Percentiles rank a stretch among this genome's conserved stretches.
Evolutionary conservation across 306 rosid genomes (phyloP).

Genomic region (Quercus bicolor): DNA sequence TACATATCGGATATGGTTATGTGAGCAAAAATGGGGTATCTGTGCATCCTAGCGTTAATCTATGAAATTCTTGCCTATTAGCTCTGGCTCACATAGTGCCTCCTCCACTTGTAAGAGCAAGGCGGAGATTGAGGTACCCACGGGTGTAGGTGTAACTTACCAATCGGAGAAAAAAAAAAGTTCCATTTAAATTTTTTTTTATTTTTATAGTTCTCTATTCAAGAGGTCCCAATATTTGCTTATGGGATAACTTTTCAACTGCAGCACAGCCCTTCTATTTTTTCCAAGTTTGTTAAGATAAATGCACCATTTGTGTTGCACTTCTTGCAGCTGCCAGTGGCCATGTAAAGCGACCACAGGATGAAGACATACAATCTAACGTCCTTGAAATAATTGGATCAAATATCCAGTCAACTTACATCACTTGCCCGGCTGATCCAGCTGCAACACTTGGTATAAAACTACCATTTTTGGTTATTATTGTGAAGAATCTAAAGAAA

Average conservation of each 20-base stretch:
- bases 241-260: neutral
- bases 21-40: no score
- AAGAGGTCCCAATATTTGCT: neutral
- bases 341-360: slow-evolving; percentile 90
- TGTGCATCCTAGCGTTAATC: no score
- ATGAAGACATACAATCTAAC: slow-evolving; percentile 92
- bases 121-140: no score
- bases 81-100: no score
- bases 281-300: neutral
- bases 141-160: no score
- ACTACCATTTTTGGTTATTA: slow-evolving; percentile 83
- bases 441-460: slow-evolving; percentile 92
- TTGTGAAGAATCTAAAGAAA: slow-evolving; percentile 91
- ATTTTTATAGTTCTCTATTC: neutral
- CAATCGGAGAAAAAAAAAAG: no score
- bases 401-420: slow-evolving; percentile 84
- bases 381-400: slow-evolving; percentile 92
- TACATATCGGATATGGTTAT: no score
- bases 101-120: no score
- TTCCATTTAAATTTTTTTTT: no score
- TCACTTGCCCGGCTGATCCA: slow-evolving; percentile 97
- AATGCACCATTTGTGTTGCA: slow-evolving; percentile 12
- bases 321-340: slow-evolving; percentile 67
- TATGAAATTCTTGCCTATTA: no score
- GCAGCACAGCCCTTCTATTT: neutral